phyloP scores from a whole-genome alignment of 352 stramenopile genomes.

The Globisporangium polare region DNA sequence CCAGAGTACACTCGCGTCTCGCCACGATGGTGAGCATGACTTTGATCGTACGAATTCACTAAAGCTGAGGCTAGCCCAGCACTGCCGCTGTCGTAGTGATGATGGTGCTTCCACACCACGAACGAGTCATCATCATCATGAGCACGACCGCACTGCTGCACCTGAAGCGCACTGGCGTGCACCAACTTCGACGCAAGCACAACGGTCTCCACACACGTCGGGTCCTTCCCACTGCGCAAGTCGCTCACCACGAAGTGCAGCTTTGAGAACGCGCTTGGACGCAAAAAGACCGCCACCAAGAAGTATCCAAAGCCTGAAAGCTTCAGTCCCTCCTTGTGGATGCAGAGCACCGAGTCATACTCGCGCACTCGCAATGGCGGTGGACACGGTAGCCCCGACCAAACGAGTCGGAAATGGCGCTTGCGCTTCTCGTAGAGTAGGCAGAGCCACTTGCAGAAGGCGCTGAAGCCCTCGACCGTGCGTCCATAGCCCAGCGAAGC shows the following conservation, averaged over 20 bases:
- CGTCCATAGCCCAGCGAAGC: slow-evolving; percentile 45
- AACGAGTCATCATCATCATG: slow-evolving; percentile 15
- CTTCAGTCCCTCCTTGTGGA: slow-evolving; percentile 60
- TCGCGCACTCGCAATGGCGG: slow-evolving; percentile 50
- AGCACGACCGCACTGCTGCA: slow-evolving; percentile 8
- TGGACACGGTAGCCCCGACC: slow-evolving; percentile 50
- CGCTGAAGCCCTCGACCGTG: slow-evolving; percentile 28
- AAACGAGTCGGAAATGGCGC: slow-evolving; percentile 48
- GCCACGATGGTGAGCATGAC: background rate
- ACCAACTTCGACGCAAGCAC: slow-evolving; percentile 24
- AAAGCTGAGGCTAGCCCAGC: background rate
- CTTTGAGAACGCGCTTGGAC: slow-evolving; percentile 22
- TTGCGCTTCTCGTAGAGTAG: slow-evolving; percentile 52
- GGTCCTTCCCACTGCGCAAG: slow-evolving; percentile 13
- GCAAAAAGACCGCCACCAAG: slow-evolving; percentile 38
- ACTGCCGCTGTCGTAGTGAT: background rate
- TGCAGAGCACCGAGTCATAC: slow-evolving; percentile 38
- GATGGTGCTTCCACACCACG: slow-evolving; percentile 33
- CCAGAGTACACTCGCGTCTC: slow-evolving; percentile 35
- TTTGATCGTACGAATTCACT: background rate
- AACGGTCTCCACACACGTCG: slow-evolving; percentile 20
- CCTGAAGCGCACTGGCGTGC: slow-evolving; percentile 22
- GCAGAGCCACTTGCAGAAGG: slow-evolving; percentile 62
- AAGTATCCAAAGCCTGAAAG: slow-evolving; percentile 12
- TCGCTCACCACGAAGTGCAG: slow-evolving; percentile 38